phyloP scores from a whole-genome alignment of 768 basidiomycete species.

The Tricholoma flavovirens region DNA sequence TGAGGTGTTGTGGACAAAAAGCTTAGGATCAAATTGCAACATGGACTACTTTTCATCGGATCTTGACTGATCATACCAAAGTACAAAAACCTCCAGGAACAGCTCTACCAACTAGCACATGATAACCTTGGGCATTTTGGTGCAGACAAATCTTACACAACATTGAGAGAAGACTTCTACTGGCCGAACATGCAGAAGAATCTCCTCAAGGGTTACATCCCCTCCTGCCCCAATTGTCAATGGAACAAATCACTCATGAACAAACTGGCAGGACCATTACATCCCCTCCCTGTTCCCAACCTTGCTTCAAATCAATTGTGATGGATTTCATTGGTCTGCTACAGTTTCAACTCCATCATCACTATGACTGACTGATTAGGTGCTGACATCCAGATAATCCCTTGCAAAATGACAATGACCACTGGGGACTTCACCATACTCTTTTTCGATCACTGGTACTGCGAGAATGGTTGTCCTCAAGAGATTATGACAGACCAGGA shows the following conservation, averaged over 20 bases:
- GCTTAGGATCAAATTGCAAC: too few species aligned
- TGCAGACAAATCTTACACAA: conserved; percentile 21
- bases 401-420: conserved; percentile 8
- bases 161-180: conserved; percentile 19
- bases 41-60: conserved; percentile 19
- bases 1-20: too few species aligned
- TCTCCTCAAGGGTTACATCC: neutral
- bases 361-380: too few species aligned
- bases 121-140: conserved; percentile 28
- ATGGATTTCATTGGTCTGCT: too few species aligned
- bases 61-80: conserved; percentile 17
- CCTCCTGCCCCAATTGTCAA: neutral
- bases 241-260: neutral
- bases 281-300: neutral
- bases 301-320: neutral
- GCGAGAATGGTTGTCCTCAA: conserved; percentile 25
- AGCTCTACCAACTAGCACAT: conserved; percentile 21
- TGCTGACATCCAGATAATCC: neutral
- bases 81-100: conserved; percentile 13
- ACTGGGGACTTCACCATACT: conserved; percentile 18
- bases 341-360: too few species aligned
- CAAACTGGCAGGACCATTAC: neutral
- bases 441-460: conserved; percentile 25
- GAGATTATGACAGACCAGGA: conserved; percentile 28
- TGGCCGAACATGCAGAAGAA: conserved; percentile 27